Evolutionary conservation across 305 asterid species (phyloP).

Genomic region (Fraxinus xanthoxyloides): DNA sequence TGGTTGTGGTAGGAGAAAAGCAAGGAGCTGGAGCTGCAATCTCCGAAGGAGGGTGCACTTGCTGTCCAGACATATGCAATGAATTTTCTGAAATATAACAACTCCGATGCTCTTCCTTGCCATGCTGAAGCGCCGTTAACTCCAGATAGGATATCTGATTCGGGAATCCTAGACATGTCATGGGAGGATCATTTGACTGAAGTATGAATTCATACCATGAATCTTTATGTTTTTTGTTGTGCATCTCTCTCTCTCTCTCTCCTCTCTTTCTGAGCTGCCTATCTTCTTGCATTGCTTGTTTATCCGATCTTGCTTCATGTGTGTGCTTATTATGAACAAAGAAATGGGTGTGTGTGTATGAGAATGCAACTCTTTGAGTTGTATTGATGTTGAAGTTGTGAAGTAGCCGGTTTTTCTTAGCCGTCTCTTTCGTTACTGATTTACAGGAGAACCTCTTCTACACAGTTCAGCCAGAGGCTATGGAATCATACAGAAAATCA

Average conservation of each 20-base stretch:
- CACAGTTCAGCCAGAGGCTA: slow-evolving; percentile 65
- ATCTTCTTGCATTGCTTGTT: neutral
- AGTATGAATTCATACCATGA: slow-evolving; percentile 42
- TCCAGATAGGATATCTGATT: slow-evolving; percentile 63
- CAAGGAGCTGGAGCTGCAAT: slow-evolving; percentile 40
- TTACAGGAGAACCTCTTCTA: slow-evolving; percentile 82
- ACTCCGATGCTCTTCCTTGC: slow-evolving; percentile 30
- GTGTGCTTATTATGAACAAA: slow-evolving; percentile 10
- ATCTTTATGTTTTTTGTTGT: slow-evolving; percentile 22
- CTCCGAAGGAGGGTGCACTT: slow-evolving; percentile 36
- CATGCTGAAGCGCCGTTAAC: slow-evolving; percentile 55
- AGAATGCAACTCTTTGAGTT: slow-evolving; percentile 16
- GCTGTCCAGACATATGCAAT: slow-evolving; percentile 67
- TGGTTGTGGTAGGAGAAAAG: slow-evolving; percentile 54
- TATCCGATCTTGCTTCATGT: slow-evolving; percentile 17
- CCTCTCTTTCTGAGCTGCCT: neutral
- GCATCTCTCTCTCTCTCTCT: neutral
- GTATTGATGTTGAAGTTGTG: slow-evolving; percentile 13
- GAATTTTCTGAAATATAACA: slow-evolving; percentile 57
- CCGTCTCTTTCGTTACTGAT: slow-evolving; percentile 24
- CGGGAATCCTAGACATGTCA: slow-evolving; percentile 47
- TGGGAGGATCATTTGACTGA: slow-evolving; percentile 65
- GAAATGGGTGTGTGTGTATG: slow-evolving; percentile 17
- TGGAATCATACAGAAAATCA: slow-evolving; percentile 64
- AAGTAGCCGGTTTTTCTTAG: slow-evolving; percentile 14